phyloP scores from a whole-genome alignment of 768 basidiomycete species.

The Rhodotorula kratochvilovae region DNA sequence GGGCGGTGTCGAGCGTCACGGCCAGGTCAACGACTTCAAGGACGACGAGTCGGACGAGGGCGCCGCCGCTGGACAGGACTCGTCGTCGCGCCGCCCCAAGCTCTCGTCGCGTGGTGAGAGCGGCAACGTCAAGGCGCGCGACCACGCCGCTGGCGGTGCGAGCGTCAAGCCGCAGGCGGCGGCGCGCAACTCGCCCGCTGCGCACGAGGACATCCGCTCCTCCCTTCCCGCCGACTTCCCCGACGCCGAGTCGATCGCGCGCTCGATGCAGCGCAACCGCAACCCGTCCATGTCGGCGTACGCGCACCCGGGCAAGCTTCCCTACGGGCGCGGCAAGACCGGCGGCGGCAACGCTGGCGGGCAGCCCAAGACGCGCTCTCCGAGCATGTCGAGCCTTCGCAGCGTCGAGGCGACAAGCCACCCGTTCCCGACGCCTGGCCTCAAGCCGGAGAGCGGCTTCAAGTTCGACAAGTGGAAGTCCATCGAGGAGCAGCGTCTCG shows the following conservation, averaged over 20 bases:
- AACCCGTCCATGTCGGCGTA: slow-evolving; percentile 33
- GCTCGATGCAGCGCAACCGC: slow-evolving; percentile 32
- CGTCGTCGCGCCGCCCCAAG: neutral
- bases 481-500: slow-evolving; percentile 75
- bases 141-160: neutral
- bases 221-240: slow-evolving; percentile 28
- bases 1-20: slow-evolving; percentile 33
- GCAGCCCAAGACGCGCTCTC: slow-evolving; percentile 14
- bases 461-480: slow-evolving; percentile 59
- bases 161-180: slow-evolving; percentile 5
- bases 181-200: slow-evolving; percentile 13
- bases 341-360: neutral
- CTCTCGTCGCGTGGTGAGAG: neutral
- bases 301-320: slow-evolving; percentile 31
- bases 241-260: slow-evolving; percentile 26
- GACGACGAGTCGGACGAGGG: slow-evolving; percentile 19
- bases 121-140: slow-evolving; percentile 12
- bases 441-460: slow-evolving; percentile 38
- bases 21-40: slow-evolving; percentile 35
- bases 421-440: slow-evolving; percentile 44
- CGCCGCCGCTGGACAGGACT: neutral
- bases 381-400: slow-evolving; percentile 26
- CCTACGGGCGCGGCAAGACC: slow-evolving; percentile 19
- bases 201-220: slow-evolving; percentile 22
- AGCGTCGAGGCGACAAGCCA: slow-evolving; percentile 33